Base-by-base conservation (phyloP, 306 rosid species). In the Cucurbita maxima region DNA sequence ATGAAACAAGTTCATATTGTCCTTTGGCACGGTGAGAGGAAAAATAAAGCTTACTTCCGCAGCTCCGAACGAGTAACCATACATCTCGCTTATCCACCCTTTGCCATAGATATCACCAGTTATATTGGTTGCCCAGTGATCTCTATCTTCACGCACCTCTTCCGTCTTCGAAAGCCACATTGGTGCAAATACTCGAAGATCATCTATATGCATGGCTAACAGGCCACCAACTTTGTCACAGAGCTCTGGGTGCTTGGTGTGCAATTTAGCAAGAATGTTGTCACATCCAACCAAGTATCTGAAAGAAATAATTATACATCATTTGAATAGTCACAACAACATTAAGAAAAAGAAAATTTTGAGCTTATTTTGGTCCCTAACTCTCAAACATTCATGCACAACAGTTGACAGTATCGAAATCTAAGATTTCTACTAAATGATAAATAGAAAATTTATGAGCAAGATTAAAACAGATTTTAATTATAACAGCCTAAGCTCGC, bases 71-170 rank as follows among this genome's bases (percentile, higher is more conserved):
- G 99, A 91, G 83, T 91, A 94, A 73, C 99, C 99, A 64, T 94
- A 94, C 99, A 94, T 94, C 87, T 94, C 99, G 86, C 97, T 94
- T 68, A 94, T 94, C 99, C 99, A 94, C 74, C 99, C 99, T 79
- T 80, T 66, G 58, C 86, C 92, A 77, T 91, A 94, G 71, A 94
- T 84, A 74, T 94, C 99, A 77, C 97, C 99, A 70, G 99, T 94
- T 82, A 89, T 61, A 84, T 94, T 94, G 80, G 97, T 89, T 18
- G 75, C 75, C 99, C 99, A 94, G 77, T 94, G 99, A 56, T 91
- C 96, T 79, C 54, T 85, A 84, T 94, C 99, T 82, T 85, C 96
- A 16, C 97, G 82, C 72, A 94, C 99, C 85, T 94, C 97, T 87
- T 91, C 97, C 1, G 99, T 94, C 88, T 94, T 94, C 6, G 89